phyloP scores from a whole-genome alignment of 2,329 filamentous ascomycete species.

The Penicillium brevicompactum region DNA sequence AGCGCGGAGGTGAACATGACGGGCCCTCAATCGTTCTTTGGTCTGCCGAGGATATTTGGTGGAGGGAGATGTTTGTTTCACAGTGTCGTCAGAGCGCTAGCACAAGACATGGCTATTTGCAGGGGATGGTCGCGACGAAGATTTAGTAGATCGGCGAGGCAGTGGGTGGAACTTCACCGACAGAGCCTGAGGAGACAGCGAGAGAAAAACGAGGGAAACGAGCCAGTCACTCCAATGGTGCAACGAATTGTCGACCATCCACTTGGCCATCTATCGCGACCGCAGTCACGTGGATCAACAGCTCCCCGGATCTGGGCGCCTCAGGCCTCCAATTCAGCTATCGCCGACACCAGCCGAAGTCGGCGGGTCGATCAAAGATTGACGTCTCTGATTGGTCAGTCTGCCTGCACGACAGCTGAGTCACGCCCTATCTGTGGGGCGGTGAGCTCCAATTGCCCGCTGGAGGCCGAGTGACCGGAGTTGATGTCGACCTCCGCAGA shows the following conservation, averaged over 20 bases:
- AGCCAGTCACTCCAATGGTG: background rate
- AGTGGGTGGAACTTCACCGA: background rate
- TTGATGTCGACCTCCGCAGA: slow-evolving; percentile 29
- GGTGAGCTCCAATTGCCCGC: slow-evolving; percentile 12
- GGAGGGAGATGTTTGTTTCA: slow-evolving; percentile 14
- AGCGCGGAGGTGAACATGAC: slow-evolving; percentile 90
- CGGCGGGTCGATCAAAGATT: slow-evolving; percentile 14
- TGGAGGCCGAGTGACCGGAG: slow-evolving; percentile 25
- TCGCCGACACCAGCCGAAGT: slow-evolving; percentile 20
- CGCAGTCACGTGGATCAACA: slow-evolving; percentile 8
- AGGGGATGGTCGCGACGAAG: background rate
- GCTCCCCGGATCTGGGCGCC: slow-evolving; percentile 10
- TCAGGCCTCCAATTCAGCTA: background rate
- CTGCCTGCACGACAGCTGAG: background rate
- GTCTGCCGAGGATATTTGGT: background rate
- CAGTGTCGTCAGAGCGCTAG: slow-evolving; percentile 7
- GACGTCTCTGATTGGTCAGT: slow-evolving; percentile 13
- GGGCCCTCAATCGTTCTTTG: slow-evolving; percentile 9
- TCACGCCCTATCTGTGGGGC: slow-evolving; percentile 10
- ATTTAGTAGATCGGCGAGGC: background rate
- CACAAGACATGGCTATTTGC: slow-evolving; percentile 4
- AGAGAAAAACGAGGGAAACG: too few species aligned
- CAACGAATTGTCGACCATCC: background rate
- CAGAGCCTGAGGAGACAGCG: background rate
- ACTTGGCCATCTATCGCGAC: background rate